These are phyloP conservation scores for Cenchrus fungigraminus DNA, from an alignment of 176 grass and related monocot genomes.

Conservation along the genomic window DNA sequence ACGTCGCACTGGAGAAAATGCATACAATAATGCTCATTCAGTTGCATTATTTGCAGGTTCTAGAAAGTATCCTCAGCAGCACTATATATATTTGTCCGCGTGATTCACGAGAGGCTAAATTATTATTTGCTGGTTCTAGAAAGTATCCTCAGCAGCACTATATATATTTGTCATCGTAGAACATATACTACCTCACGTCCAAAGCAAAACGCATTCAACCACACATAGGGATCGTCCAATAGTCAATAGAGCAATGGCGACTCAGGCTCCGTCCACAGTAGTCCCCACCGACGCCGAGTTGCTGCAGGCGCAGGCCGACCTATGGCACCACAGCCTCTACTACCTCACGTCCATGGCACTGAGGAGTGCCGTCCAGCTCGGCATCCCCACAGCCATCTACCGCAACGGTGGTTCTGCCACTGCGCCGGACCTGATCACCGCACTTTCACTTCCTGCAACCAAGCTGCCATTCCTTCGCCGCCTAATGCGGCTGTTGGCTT, in stretches of 20 bases:
- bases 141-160: too few species aligned
- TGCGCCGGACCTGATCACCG: not conserved
- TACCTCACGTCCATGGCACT: not conserved
- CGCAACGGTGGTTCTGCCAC: not conserved
- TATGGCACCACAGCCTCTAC: not conserved
- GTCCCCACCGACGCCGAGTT: not conserved
- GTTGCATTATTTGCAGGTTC: too few species aligned
- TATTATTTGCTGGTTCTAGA: not conserved
- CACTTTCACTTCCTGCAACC: not conserved
- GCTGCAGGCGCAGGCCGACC: too few species aligned
- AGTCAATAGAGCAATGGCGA: too few species aligned
- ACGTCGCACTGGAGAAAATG: too few species aligned
- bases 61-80: too few species aligned
- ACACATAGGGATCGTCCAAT: too few species aligned
- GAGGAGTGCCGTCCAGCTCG: not conserved
- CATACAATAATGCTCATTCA: too few species aligned
- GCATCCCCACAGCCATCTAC: not conserved
- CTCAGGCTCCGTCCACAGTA: not conserved
- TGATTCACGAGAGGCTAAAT: not conserved
- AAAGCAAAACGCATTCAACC: too few species aligned
- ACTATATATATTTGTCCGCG: too few species aligned
- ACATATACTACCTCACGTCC: too few species aligned
- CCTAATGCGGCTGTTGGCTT: not conserved
- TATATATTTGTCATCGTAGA: too few species aligned
- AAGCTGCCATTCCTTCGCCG: not conserved